Percentiles rank a stretch among this genome's conserved stretches.
Conservation (phyloP, 805 yeast species). For the Suhomyces sp. region DNA sequence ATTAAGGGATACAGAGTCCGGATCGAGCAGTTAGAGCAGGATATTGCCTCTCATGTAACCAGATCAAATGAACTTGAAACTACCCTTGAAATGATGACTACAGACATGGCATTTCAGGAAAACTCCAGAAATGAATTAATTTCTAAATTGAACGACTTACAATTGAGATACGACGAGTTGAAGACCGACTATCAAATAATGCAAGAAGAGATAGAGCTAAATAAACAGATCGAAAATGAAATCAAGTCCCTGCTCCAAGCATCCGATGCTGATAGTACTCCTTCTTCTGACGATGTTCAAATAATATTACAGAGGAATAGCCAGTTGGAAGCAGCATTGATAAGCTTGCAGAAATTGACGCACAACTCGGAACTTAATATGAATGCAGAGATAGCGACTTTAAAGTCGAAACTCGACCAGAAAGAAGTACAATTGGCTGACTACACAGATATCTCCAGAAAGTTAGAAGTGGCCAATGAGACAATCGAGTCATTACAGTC, state of each 20-base stretch:
- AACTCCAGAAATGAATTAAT: slow-evolving; percentile 31
- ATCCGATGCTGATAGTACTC: slow-evolving; percentile 3
- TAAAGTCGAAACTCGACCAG: slow-evolving; percentile 11
- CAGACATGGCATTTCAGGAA: slow-evolving; percentile 45
- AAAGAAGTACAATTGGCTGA: slow-evolving; percentile 30
- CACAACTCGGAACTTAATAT: slow-evolving; percentile 23
- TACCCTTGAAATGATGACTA: slow-evolving; percentile 26
- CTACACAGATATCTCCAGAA: slow-evolving; percentile 22
- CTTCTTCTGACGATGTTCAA: slow-evolving; percentile 17
- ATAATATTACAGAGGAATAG: slow-evolving; percentile 30
- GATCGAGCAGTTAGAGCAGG: slow-evolving; percentile 13
- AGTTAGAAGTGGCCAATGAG: slow-evolving; percentile 19
- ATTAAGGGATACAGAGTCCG: slow-evolving; percentile 17
- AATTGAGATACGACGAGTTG: slow-evolving; percentile 27
- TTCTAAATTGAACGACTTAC: slow-evolving; percentile 21
- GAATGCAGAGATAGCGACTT: slow-evolving; percentile 15
- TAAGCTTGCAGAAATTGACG: slow-evolving; percentile 27
- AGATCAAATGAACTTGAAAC: slow-evolving; percentile 15
- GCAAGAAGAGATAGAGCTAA: slow-evolving; percentile 35
- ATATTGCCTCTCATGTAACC: slow-evolving; percentile 6
- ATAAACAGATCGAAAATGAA: slow-evolving; percentile 36
- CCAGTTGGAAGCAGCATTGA: slow-evolving; percentile 41
- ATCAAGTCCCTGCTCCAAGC: slow-evolving; percentile 15
- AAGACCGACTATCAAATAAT: slow-evolving; percentile 27
- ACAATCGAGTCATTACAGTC: slow-evolving; percentile 26